Evolutionary conservation across 139 green algal species (phyloP).

Genomic region (Chlamydomonas sphaeroides): DNA sequence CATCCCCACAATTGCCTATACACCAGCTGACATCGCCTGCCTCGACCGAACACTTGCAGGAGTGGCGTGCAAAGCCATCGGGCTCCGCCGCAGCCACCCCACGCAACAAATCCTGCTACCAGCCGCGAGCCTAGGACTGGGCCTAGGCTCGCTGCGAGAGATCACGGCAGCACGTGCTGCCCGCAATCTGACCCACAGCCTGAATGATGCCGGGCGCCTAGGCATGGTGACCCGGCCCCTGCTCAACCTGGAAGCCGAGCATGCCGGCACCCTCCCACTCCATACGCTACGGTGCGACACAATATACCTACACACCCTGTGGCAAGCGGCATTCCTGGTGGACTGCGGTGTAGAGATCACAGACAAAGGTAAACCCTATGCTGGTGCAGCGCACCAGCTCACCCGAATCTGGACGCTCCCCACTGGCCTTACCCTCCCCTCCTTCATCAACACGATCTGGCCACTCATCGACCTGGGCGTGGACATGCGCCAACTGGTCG

Average conservation of each 20-base stretch:
- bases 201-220: neutral
- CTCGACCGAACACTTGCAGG: neutral
- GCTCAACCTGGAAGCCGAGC: neutral
- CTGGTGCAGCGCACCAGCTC: too few relatives aligned
- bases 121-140: neutral
- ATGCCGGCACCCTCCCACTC: neutral
- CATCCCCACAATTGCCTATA: neutral
- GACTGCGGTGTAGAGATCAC: neutral
- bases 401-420: neutral
- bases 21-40: neutral
- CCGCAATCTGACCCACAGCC: neutral
- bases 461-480: neutral
- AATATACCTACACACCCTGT: neutral
- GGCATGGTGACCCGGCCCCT: neutral
- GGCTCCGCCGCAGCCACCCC: neutral
- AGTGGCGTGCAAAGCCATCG: neutral
- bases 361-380: neutral
- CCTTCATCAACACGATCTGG: neutral
- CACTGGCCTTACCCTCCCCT: too few relatives aligned
- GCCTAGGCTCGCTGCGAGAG: neutral
- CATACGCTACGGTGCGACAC: neutral
- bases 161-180: too few relatives aligned
- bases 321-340: neutral
- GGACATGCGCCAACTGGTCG: neutral
- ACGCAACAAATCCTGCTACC: neutral